Conservation (phyloP, 768 basidiomycete species). For the Gyrodon lividus region DNA sequence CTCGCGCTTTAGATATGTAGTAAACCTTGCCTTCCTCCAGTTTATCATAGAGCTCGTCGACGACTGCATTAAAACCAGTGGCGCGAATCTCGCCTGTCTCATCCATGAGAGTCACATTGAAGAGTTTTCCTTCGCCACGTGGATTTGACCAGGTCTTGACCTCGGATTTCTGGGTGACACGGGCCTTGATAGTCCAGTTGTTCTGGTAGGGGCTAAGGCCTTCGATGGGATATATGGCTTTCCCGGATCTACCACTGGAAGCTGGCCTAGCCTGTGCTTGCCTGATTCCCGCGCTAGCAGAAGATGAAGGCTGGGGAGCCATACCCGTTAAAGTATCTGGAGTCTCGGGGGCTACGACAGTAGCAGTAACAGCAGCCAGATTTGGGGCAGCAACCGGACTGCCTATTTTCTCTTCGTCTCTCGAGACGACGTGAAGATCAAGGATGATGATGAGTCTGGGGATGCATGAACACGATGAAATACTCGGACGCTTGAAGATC, state of each 20-base stretch:
- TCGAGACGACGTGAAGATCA: constrained; percentile 54
- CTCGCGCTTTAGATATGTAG: constrained; percentile 83
- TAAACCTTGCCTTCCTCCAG: constrained; percentile 93
- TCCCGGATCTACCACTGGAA: constrained; percentile 19
- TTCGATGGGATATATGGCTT: constrained; percentile 78
- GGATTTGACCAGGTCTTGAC: constrained; percentile 87
- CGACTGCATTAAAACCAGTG: constrained; percentile 86
- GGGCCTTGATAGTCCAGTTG: constrained; percentile 97
- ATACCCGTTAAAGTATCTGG: constrained; percentile 31
- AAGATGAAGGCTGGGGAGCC: constrained; percentile 26
- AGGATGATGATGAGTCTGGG: constrained; percentile 81
- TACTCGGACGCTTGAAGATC: constrained; percentile 17
- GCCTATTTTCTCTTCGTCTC: constrained; percentile 71
- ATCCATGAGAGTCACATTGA: constrained; percentile 92
- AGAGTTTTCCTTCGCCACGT: constrained; percentile 92
- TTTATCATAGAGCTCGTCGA: constrained; percentile 79
- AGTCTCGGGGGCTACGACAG: constrained; percentile 20
- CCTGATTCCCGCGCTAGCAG: constrained; percentile 15
- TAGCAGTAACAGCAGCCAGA: constrained; percentile 30
- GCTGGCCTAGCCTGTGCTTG: constrained; percentile 8
- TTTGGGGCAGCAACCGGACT: constrained; percentile 44
- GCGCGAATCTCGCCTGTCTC: constrained; percentile 90
- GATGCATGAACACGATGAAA: constrained; percentile 4
- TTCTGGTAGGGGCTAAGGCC: constrained; percentile 95
- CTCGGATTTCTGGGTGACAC: constrained; percentile 86